Evolutionary conservation across 371 early-diverging fungal species (phyloP).

Genomic region (Coemansia sp.): DNA sequence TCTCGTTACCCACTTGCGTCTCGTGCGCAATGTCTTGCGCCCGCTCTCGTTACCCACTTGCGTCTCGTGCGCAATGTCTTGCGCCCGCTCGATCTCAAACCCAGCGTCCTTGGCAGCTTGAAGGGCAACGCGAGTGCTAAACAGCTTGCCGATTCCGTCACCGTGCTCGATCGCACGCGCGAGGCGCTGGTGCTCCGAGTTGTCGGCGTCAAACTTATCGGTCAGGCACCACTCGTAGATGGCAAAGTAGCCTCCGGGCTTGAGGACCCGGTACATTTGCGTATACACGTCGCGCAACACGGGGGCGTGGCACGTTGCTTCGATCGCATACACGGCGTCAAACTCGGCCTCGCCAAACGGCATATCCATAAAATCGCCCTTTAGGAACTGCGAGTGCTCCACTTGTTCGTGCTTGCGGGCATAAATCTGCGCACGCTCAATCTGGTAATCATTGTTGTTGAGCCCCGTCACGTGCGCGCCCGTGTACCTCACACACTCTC

Average conservation of each 20-base stretch:
- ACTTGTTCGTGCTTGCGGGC: conserved; percentile 65
- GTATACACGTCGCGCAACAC: conserved; percentile 79
- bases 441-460: conserved; percentile 95
- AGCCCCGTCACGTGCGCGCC: conserved; percentile 88
- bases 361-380: conserved; percentile 92
- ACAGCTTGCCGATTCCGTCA: conserved; percentile 84
- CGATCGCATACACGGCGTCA: conserved; percentile 89
- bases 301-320: conserved; percentile 89
- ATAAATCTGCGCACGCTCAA: conserved; percentile 73
- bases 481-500: conserved; percentile 85
- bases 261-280: conserved; percentile 85
- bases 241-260: conserved; percentile 87
- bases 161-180: conserved; percentile 83
- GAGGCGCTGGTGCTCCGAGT: conserved; percentile 71
- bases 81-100: conserved; percentile 71
- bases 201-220: conserved; percentile 71
- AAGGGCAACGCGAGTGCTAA: conserved; percentile 64
- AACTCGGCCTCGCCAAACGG: conserved; percentile 77
- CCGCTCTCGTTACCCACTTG: conserved; percentile 59
- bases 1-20: conserved; percentile 54
- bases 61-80: conserved; percentile 65
- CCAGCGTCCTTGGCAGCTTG: conserved; percentile 79
- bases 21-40: conserved; percentile 66
- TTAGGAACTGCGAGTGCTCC: conserved; percentile 60
- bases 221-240: conserved; percentile 93